Evolutionary conservation across 2,329 filamentous ascomycete species (phyloP).

Genomic region (Aotearoamyces nothofagi): DNA sequence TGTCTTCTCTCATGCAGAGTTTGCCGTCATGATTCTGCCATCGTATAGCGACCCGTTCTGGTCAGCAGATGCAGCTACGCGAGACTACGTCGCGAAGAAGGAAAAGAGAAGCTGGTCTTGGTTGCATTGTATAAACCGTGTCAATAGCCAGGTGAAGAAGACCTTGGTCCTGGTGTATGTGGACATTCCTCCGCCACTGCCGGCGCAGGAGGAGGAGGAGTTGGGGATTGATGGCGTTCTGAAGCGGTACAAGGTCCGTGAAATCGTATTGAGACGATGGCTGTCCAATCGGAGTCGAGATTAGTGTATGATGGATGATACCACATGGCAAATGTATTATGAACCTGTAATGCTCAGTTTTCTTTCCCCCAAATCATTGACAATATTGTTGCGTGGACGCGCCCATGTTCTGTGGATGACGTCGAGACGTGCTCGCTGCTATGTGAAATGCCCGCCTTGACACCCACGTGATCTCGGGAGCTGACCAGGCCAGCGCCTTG

Average conservation of each 20-base stretch:
- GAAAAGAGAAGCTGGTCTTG: conserved; percentile 54
- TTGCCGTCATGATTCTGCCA: conserved; percentile 72
- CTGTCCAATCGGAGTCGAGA: conserved; percentile 57
- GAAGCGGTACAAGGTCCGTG: conserved; percentile 58
- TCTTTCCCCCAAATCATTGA: too few species aligned
- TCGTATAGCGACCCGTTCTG: conserved; percentile 65
- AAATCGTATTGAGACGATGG: conserved; percentile 74
- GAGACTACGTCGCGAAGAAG: conserved; percentile 33
- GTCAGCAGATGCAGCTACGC: conserved; percentile 32
- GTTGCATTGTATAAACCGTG: conserved; percentile 80
- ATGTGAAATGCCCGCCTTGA: too few species aligned
- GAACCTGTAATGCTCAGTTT: too few species aligned
- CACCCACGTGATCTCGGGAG: too few species aligned
- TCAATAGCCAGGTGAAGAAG: conserved; percentile 82
- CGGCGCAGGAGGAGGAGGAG: conserved; percentile 26
- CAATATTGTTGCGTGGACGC: too few species aligned
- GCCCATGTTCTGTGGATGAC: too few species aligned
- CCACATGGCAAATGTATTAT: too few species aligned
- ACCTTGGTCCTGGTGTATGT: conserved; percentile 83
- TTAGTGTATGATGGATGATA: too few species aligned
- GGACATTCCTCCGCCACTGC: conserved; percentile 61
- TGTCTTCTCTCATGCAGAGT: conserved; percentile 90
- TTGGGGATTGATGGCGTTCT: conserved; percentile 48
- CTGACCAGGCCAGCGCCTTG: too few species aligned
- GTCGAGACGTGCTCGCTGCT: too few species aligned